A percentile compares a stretch with the other conserved stretches of the same genome.
phyloP scores from a whole-genome alignment of 2,329 filamentous ascomycete genomes.

The Aspergillus sojae region DNA sequence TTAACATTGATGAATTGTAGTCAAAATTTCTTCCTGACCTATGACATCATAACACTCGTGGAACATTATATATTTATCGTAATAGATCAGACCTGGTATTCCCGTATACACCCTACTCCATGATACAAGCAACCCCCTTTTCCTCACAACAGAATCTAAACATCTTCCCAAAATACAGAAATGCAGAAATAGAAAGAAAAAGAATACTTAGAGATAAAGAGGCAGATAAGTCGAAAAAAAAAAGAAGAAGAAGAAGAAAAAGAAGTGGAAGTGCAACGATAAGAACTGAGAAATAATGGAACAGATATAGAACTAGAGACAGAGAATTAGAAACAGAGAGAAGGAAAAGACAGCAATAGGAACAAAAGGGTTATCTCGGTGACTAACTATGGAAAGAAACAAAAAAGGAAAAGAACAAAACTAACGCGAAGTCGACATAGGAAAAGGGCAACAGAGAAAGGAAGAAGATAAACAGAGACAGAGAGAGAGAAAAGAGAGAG shows the following conservation, averaged over 20 bases:
- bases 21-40: no score
- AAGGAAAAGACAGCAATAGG: no score
- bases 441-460: not conserved
- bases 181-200: not conserved
- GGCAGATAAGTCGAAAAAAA: no score
- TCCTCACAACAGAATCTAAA: not conserved
- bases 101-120: not conserved
- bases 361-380: no score
- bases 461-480: not conserved
- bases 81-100: not conserved
- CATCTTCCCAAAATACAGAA: not conserved
- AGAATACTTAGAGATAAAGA: not conserved
- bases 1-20: no score
- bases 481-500: not conserved
- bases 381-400: not conserved
- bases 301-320: not conserved
- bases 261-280: not conserved
- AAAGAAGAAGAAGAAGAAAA: not conserved
- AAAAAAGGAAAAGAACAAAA: not conserved
- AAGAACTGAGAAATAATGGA: not conserved
- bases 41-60: no score
- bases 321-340: no score
- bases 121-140: not conserved
- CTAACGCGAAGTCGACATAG: no score
- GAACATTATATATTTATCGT: not conserved